Evolutionary conservation across 2,329 filamentous ascomycete genomes (phyloP).

Genomic region (Talaromyces piceae): DNA sequence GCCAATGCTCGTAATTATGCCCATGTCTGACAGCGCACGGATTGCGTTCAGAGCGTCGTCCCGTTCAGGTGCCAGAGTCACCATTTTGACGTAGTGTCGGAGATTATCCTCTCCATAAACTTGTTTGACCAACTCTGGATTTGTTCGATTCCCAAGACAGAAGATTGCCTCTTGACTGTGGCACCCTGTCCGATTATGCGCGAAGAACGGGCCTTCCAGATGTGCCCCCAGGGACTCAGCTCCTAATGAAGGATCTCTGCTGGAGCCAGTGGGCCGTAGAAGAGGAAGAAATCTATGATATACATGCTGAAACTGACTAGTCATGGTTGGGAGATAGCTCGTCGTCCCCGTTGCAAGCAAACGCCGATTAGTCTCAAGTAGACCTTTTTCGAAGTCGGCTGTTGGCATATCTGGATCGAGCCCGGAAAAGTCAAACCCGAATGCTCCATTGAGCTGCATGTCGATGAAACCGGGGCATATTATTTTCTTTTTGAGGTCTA

Average conservation of each 20-base stretch:
- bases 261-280: constrained; percentile 8
- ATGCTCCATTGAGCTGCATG: constrained; percentile 14
- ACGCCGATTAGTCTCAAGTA: constrained; percentile 10
- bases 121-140: neutral
- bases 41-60: constrained; percentile 13
- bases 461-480: constrained; percentile 14
- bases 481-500: constrained; percentile 11
- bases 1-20: constrained; percentile 12
- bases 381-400: constrained; percentile 8
- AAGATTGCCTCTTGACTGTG: neutral
- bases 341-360: constrained; percentile 13
- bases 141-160: neutral
- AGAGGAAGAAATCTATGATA: constrained; percentile 11
- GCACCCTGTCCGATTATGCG: constrained; percentile 10
- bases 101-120: constrained; percentile 4
- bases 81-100: constrained; percentile 12
- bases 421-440: constrained; percentile 29
- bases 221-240: constrained; percentile 14
- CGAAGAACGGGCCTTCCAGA: constrained; percentile 14
- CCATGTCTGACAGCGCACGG: constrained; percentile 4
- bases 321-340: constrained; percentile 15
- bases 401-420: constrained; percentile 2
- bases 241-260: constrained; percentile 8
- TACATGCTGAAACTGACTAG: constrained; percentile 10
- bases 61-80: constrained; percentile 13